phyloP scores from a whole-genome alignment of 1,284 basidiomycete species.

The Chondrostereum purpureum region DNA sequence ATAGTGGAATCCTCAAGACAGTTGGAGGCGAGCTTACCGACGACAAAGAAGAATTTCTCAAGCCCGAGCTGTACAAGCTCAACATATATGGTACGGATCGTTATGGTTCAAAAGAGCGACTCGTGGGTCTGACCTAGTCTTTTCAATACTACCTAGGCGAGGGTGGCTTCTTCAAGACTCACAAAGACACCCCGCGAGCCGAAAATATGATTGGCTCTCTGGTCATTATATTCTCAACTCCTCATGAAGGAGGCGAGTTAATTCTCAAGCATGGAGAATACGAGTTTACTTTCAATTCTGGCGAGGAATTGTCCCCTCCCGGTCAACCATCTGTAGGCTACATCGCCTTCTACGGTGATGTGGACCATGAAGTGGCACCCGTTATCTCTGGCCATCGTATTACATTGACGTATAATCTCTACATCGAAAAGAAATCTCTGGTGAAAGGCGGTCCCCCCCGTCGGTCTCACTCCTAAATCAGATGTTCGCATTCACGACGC shows the following conservation, averaged over 20 bases:
- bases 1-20: neutral
- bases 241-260: constrained; percentile 33
- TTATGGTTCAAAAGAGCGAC: neutral
- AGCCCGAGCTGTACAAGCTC: constrained; percentile 22
- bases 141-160: constrained; percentile 22
- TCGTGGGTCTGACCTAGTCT: neutral
- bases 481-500: neutral
- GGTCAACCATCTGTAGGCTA: constrained; percentile 20
- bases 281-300: constrained; percentile 29
- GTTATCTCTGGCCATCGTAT: constrained; percentile 33
- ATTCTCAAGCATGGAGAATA: constrained; percentile 24
- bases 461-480: neutral
- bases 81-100: constrained; percentile 22
- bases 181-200: constrained; percentile 34
- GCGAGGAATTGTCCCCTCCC: constrained; percentile 12
- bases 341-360: constrained; percentile 35
- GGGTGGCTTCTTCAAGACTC: constrained; percentile 35
- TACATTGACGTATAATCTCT: constrained; percentile 34
- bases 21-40: neutral
- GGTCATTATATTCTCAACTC: constrained; percentile 34
- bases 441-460: neutral
- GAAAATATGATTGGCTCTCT: constrained; percentile 40
- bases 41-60: neutral
- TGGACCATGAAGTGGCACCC: constrained; percentile 35
- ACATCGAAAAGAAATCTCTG: constrained; percentile 15